Percentiles rank a stretch among this genome's conserved stretches.
These are phyloP conservation scores for Athelia psychrophila DNA, from an alignment of 1,284 basidiomycete genomes.

Conservation along the genomic window DNA sequence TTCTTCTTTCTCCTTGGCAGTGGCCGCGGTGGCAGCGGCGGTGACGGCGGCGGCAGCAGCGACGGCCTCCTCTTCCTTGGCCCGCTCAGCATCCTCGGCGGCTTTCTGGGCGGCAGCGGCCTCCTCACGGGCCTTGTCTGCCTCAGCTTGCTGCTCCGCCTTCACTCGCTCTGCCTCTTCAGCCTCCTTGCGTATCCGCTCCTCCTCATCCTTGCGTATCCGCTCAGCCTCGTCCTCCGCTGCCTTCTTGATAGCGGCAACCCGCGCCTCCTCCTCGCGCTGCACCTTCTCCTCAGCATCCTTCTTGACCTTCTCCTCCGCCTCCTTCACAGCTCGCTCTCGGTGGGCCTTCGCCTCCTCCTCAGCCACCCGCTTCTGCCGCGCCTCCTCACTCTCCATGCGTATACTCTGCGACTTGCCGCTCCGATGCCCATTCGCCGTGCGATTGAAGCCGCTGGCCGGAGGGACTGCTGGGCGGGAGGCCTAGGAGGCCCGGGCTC, in stretches of 20 bases:
- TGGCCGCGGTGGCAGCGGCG: too few relatives aligned
- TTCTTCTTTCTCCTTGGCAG: constrained; percentile 22
- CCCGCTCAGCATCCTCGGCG: constrained; percentile 23
- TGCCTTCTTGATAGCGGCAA: constrained; percentile 31
- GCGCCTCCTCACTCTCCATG: constrained; percentile 58
- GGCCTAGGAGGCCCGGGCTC: constrained; percentile 34
- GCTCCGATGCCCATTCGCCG: background rate
- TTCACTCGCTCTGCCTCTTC: constrained; percentile 27
- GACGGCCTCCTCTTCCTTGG: constrained; percentile 19
- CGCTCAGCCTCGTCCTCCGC: constrained; percentile 25
- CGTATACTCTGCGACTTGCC: constrained; percentile 32
- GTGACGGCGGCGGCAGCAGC: constrained; percentile 5
- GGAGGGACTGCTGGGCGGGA: constrained; percentile 15
- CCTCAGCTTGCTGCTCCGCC: constrained; percentile 26
- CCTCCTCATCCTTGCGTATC: constrained; percentile 13
- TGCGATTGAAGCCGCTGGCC: background rate
- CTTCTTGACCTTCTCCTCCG: constrained; percentile 36
- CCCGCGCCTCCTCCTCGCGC: constrained; percentile 33
- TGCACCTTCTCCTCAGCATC: constrained; percentile 34
- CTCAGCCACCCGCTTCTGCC: constrained; percentile 50
- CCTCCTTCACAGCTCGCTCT: constrained; percentile 23
- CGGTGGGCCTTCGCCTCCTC: constrained; percentile 37
- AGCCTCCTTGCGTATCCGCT: constrained; percentile 17
- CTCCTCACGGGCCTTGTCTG: constrained; percentile 28
- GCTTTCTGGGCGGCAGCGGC: constrained; percentile 19